A percentile compares a stretch with the other conserved stretches of the same genome.
phyloP scores from a whole-genome alignment of 2,329 filamentous ascomycete genomes.

The Xylariaceae sp. region DNA sequence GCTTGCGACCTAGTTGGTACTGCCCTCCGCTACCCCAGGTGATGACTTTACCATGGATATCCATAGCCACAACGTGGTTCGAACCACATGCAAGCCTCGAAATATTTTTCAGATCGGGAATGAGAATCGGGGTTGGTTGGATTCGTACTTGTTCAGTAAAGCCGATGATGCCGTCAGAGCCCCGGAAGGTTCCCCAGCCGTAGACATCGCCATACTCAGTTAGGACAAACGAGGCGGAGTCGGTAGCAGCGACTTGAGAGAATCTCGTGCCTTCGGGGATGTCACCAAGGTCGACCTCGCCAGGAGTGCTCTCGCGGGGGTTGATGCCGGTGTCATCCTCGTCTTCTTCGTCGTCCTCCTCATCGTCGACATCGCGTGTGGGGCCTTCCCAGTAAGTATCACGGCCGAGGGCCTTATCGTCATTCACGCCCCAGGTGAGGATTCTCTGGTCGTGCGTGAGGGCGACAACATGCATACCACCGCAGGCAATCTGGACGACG shows the following conservation, averaged over 20 bases:
- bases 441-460: conserved; percentile 73
- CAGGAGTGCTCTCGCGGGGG: conserved; percentile 71
- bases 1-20: conserved; percentile 69
- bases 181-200: conserved; percentile 69
- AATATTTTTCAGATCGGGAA: conserved; percentile 64
- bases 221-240: conserved; percentile 65
- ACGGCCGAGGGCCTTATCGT: conserved; percentile 71
- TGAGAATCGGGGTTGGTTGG: conserved; percentile 48
- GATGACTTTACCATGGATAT: conserved; percentile 68
- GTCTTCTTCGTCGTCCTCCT: conserved; percentile 52
- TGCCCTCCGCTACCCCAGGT: conserved; percentile 85
- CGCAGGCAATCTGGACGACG: conserved; percentile 66
- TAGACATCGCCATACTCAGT: conserved; percentile 67
- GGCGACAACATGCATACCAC: conserved; percentile 71
- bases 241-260: conserved; percentile 60
- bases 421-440: conserved; percentile 80
- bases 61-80: conserved; percentile 70
- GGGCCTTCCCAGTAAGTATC: conserved; percentile 69
- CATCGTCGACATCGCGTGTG: conserved; percentile 58
- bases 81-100: conserved; percentile 65
- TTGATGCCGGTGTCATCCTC: conserved; percentile 70
- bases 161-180: conserved; percentile 63
- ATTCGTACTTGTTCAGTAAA: conserved; percentile 58
- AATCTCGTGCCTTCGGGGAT: conserved; percentile 67
- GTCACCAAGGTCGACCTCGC: conserved; percentile 57